A percentile compares a stretch with the other conserved stretches of the same genome.
phyloP scores from a whole-genome alignment of 768 basidiomycete genomes.

The Rickenella mellea region DNA sequence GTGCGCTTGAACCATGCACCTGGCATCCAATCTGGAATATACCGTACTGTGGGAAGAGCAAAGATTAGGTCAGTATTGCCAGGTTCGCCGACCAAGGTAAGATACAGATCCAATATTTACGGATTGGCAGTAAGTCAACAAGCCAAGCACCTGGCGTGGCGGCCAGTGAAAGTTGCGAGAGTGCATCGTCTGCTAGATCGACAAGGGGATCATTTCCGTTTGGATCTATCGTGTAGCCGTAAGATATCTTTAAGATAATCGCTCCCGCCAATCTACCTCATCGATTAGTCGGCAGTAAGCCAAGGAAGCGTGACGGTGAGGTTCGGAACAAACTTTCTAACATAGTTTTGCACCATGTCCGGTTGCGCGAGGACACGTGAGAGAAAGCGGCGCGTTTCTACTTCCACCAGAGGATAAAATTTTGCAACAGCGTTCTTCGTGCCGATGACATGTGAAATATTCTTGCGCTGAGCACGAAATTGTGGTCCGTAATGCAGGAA shows the following conservation, averaged over 20 bases:
- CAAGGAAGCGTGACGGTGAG: too few relatives aligned
- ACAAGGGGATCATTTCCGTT: conserved; percentile 6
- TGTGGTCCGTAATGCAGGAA: conserved; percentile 16
- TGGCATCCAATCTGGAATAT: conserved; percentile 14
- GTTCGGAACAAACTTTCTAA: too few relatives aligned
- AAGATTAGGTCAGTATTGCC: not conserved
- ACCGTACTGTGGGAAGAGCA: conserved; percentile 7
- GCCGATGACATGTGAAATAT: conserved; percentile 17
- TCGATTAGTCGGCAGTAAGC: not conserved
- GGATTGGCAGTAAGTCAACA: conserved; percentile 4
- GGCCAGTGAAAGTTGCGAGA: conserved; percentile 2
- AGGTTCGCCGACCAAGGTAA: too few relatives aligned
- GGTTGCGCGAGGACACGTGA: conserved; percentile 18
- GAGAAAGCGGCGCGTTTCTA: conserved; percentile 21
- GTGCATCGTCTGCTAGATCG: conserved; percentile 4
- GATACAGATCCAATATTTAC: conserved; percentile 13
- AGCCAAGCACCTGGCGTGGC: conserved; percentile 2
- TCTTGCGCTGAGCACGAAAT: conserved; percentile 20
- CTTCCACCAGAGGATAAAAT: conserved; percentile 19
- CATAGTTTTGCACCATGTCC: too few relatives aligned
- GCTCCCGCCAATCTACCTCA: conserved; percentile 3
- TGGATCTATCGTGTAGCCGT: conserved; percentile 8
- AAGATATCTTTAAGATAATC: conserved; percentile 7
- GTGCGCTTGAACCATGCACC: conserved; percentile 10
- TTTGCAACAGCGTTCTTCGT: conserved; percentile 14